These are phyloP conservation scores for Thermomucor indicae-seudaticae DNA, from an alignment of 371 early-diverging fungal genomes.

Conservation along the genomic window DNA sequence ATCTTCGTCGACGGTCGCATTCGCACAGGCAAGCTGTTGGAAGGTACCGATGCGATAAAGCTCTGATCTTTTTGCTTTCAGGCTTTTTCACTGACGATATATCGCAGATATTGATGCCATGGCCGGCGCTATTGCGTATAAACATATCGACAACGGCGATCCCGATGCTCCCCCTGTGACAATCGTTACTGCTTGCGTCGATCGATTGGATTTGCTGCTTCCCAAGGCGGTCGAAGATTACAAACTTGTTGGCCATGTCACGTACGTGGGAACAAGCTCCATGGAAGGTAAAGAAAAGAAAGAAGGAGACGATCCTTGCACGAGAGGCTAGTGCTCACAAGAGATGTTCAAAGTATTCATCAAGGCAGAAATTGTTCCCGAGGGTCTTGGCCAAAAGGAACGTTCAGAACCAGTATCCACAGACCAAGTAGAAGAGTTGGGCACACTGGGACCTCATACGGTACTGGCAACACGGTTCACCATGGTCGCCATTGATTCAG, in stretches of 20 bases:
- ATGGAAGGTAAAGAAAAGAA: slow-evolving; percentile 64
- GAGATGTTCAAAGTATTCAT: slow-evolving; percentile 4
- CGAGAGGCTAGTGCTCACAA: background rate
- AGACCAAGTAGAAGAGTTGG: background rate
- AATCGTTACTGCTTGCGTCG: slow-evolving; percentile 85
- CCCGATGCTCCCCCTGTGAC: slow-evolving; percentile 57
- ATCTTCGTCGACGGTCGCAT: slow-evolving; percentile 68
- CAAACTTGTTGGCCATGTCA: slow-evolving; percentile 74
- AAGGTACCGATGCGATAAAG: too few relatives aligned
- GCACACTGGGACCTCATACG: slow-evolving; percentile 36
- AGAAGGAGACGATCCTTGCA: too few relatives aligned
- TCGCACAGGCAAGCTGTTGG: slow-evolving; percentile 61
- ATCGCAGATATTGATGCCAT: slow-evolving; percentile 69
- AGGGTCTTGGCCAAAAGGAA: background rate
- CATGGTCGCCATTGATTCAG: slow-evolving; percentile 86
- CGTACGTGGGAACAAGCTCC: slow-evolving; percentile 83
- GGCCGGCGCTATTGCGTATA: slow-evolving; percentile 79
- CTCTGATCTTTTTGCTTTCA: too few relatives aligned
- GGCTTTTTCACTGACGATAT: too few relatives aligned
- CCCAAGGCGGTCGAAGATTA: slow-evolving; percentile 68
- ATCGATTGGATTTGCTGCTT: slow-evolving; percentile 80
- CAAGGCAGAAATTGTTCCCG: slow-evolving; percentile 12
- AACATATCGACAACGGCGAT: slow-evolving; percentile 58
- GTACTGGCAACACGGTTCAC: slow-evolving; percentile 81
- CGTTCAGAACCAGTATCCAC: background rate